Base-by-base conservation (phyloP, 1,139 yeast species). In the Hanseniaspora uvarum region DNA sequence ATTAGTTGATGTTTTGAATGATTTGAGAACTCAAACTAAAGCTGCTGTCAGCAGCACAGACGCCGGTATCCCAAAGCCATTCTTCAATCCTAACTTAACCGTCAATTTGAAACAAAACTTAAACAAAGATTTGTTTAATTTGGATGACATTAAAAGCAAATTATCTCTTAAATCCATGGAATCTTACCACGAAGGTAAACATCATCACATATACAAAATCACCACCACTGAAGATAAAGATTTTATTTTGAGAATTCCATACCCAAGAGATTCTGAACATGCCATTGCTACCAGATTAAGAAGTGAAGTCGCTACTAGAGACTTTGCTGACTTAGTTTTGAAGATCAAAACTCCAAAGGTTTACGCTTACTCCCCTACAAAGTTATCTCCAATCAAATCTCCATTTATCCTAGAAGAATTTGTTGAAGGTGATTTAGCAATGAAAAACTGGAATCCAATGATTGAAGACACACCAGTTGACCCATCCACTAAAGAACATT, bases 231-330 rank as follows among this genome's bases (percentile, higher is more conserved):
- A 82, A 52, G 81, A 75, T 7, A 81, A 79, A 59, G 70, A 77
- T 12, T 80, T 84, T 59, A 79, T 86, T 23, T 74, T 92, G 66
- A 78, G 97, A 67, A 78, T 92, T 55, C 97, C 98, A 14, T 92
- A 92, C 66, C 78, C 83, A 48, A 71, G 82, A 56, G 85, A 78
- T 45, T 76, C 85, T 23, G 80, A 78, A 56, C 77, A 75, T 58
- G 79, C 84, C 55, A 77, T 84, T 55, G 72, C 78, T 46, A 74
- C 79, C 58, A 81, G 86, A 59, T 74, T 92, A 63, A 82, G 83
- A 66, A 81, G 92, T 67, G 98, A 92, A 69, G 96, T 83, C 47
- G 98, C 98, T 23, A 89, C 97, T 1, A 73, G 85, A 72, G 96
- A 89, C 67, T 89, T 86, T 66, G 74, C 83, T 55, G 68, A 73